Evolutionary conservation across 768 basidiomycete species (phyloP), one percentile per base, ranked within the genome.

Genomic region (Gymnopilus dilepis): DNA sequence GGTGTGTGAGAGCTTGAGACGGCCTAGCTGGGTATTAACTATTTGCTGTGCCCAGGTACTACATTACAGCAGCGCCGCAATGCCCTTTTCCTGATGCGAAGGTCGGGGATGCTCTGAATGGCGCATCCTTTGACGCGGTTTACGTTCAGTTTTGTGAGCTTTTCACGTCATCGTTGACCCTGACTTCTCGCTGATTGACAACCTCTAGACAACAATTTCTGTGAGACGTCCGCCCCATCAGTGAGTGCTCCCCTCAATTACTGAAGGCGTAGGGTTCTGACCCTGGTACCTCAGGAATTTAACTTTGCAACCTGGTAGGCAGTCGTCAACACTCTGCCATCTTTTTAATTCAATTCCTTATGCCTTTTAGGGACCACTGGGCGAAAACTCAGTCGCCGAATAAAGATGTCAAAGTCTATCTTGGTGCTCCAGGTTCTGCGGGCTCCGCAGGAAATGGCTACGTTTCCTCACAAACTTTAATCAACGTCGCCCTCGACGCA

Each of bases 21-120:
- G 11, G 12, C 41, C 33, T 40, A 28, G 3, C 7, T 11, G 9
- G 24, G 33, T 13, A 22, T 45, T 64, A 28, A 47, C 42, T 30
- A 12, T 31, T 28, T 12, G 17, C 43, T 51, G 33, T 47, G 37
- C 37, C n/a, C 59, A 86, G 86, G 47, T 90, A 86, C 72, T 89
- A 85, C 68, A 73, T 89, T 50, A 86, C 86, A 24, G 86, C 79
- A 33, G 85, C 85, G 2, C 85, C 84, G 28, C 87, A 79, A 68
- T 91, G 89, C 68, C 86, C 87, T 0, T 91, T 84, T 79, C 89
- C 90, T 1, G 90, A 91, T 67, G 83, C 81, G 3, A 79, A 81
- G 64, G 72, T 91, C 2, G 84, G 86, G n/a, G 75, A 77, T 28
- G 84, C 85, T 31, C 73, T 91, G 61, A 82, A 87, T 68, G 77